These are phyloP conservation scores for Pichia sp. DNA, from an alignment of 1,139 yeast species.

Conservation along the genomic window DNA sequence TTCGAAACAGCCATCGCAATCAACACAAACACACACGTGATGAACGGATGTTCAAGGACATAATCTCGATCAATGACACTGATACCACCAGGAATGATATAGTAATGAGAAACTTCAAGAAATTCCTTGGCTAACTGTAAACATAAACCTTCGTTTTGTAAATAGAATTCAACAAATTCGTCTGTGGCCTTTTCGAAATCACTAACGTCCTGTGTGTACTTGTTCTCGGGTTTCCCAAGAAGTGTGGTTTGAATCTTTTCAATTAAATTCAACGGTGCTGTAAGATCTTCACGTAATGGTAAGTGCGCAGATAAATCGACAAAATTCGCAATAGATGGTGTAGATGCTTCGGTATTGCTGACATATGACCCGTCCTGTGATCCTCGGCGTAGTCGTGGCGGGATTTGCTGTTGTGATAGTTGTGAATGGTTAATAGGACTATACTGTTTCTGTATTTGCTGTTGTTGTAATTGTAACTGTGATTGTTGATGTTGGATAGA, in stretches of 20 bases:
- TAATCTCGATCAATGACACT: slow-evolving; percentile 41
- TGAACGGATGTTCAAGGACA: slow-evolving; percentile 46
- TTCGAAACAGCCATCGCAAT: slow-evolving; percentile 52
- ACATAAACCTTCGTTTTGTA: slow-evolving; percentile 38
- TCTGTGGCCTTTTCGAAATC: slow-evolving; percentile 32
- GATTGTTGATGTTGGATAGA: neutral
- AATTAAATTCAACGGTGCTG: slow-evolving; percentile 42
- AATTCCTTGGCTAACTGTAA: slow-evolving; percentile 42
- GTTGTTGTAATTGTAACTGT: neutral
- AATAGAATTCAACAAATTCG: slow-evolving; percentile 43
- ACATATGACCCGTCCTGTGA: slow-evolving; percentile 8
- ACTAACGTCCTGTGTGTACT: no score
- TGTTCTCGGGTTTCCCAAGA: slow-evolving; percentile 22
- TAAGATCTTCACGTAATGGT: slow-evolving; percentile 16
- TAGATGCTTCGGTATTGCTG: slow-evolving; percentile 2
- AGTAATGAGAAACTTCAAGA: slow-evolving; percentile 46
- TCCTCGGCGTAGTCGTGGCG: neutral
- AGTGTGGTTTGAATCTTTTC: slow-evolving; percentile 40
- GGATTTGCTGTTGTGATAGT: neutral
- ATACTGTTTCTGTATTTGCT: neutral
- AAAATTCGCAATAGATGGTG: slow-evolving; percentile 6
- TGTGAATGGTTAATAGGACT: no score
- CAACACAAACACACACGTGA: slow-evolving; percentile 48
- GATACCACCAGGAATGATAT: slow-evolving; percentile 56
- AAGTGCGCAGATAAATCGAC: slow-evolving; percentile 4